Evolutionary conservation across 2,329 filamentous ascomycete species (phyloP).

Genomic region (Ascochyta fabae): DNA sequence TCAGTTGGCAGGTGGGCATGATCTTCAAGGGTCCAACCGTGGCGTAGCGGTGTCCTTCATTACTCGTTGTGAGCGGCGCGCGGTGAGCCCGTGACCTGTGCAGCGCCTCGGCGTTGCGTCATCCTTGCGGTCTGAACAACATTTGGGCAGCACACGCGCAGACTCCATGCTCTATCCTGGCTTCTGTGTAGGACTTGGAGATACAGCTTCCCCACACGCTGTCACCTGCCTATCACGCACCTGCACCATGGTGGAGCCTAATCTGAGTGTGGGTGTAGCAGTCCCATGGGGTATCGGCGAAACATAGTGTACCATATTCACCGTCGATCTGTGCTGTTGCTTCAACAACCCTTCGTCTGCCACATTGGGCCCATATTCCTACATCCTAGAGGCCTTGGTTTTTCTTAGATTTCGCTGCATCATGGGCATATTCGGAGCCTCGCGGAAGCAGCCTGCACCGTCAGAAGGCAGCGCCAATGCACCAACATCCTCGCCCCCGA

Average conservation of each 20-base stretch:
- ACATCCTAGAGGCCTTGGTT: background rate
- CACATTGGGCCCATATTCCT: background rate
- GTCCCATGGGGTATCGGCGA: constrained; percentile 13
- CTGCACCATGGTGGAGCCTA: constrained; percentile 22
- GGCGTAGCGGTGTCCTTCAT: constrained; percentile 15
- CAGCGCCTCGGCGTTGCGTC: constrained; percentile 14
- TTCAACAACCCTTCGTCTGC: constrained; percentile 1
- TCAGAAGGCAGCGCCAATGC: constrained; percentile 8
- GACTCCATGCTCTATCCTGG: constrained; percentile 4
- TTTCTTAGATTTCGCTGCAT: background rate
- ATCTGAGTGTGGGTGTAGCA: constrained; percentile 1
- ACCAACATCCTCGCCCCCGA: background rate
- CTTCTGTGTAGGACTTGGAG: constrained; percentile 6
- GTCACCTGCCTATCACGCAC: constrained; percentile 27
- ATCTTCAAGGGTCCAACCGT: constrained; percentile 8
- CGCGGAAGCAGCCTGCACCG: constrained; percentile 23
- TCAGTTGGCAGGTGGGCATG: constrained; percentile 9
- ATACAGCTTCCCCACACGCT: constrained; percentile 16
- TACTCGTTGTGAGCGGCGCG: constrained; percentile 4
- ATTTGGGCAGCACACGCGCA: background rate
- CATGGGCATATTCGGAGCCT: constrained; percentile 29
- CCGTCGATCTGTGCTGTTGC: background rate
- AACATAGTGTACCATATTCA: constrained; percentile 15
- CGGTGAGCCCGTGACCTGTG: background rate
- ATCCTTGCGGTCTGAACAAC: background rate